Evolutionary conservation across 768 basidiomycete genomes (phyloP), one percentile per base, ranked within the genome.

Genomic region (Amanita molliuscula): DNA sequence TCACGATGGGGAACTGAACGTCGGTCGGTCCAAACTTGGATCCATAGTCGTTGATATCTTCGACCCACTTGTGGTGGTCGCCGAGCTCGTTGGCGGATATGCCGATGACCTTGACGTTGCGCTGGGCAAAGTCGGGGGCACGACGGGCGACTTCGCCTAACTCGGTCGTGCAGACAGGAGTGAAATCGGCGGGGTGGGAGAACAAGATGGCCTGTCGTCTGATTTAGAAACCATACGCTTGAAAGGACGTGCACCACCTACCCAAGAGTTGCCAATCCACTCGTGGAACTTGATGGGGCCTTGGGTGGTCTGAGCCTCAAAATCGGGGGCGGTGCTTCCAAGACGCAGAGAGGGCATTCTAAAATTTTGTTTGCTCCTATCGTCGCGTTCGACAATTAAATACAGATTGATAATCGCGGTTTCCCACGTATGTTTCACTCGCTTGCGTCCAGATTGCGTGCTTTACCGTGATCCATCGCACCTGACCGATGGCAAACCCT

Each of bases 141-240:
- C 89, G 87, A 55, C 90, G 84, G 44, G 96, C 86, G 38, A 96
- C 93, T 65, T 96, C 95, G 45, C 90, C 93, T 33, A 98, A 84
- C 72, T 98, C 96, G 48, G 96, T 99, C 43, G 96, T 94, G 77
- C 89, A 93, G 47, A 94, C 84, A 44, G 88, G 87, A n/a, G 87
- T 88, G 62, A 91, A 91, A 62, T 91, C 86, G 38, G 86, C 93
- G 0, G 92, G 92, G 67, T 96, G 93, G 26, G 92, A 95, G 79
- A 97, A 98, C 50, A 98, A 75, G 63, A 92, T 69, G 44, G 76
- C 86, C 88, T 89, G 47, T 4, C 34, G n/a, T 20, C 21, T 21
- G 1, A n/a, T 11, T 23, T 25, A 23, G 52, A 40, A 40, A 10
- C 18, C 20, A 13, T 15, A 55, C 36, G 48, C 31, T 48, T 18